Evolutionary conservation across 768 basidiomycete genomes (phyloP).

Genomic region (Hortiboletus flavorubellus): DNA sequence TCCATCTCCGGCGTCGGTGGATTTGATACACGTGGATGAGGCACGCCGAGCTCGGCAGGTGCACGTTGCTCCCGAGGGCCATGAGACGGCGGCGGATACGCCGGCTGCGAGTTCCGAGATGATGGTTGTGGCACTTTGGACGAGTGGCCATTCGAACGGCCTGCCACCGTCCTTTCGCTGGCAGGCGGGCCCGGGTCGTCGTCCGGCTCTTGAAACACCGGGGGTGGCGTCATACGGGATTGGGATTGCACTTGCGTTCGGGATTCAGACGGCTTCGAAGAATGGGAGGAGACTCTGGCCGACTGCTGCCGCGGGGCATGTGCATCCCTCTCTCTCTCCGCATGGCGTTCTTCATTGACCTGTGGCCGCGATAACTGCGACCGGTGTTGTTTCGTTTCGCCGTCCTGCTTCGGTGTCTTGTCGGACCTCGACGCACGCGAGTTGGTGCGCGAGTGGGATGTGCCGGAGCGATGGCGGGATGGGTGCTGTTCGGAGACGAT

Average conservation of each 20-base stretch:
- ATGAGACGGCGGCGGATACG: not conserved
- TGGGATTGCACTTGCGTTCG: slow-evolving; percentile 13
- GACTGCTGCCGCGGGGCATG: slow-evolving; percentile 37
- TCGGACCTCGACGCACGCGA: slow-evolving; percentile 56
- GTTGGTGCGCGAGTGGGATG: slow-evolving; percentile 51
- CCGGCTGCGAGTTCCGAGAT: slow-evolving; percentile 14
- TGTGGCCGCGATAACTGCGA: slow-evolving; percentile 44
- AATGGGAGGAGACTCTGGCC: slow-evolving; percentile 37
- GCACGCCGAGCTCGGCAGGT: slow-evolving; percentile 10
- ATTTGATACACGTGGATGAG: slow-evolving; percentile 8
- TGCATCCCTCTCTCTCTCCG: slow-evolving; percentile 38
- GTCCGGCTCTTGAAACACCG: slow-evolving; percentile 32
- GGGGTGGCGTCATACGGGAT: slow-evolving; percentile 27
- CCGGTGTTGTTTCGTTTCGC: slow-evolving; percentile 44
- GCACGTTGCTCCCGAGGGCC: not conserved
- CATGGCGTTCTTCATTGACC: slow-evolving; percentile 36
- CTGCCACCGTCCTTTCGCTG: slow-evolving; percentile 2
- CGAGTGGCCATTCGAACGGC: slow-evolving; percentile 11
- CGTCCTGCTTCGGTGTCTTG: slow-evolving; percentile 37
- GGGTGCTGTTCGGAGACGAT: slow-evolving; percentile 58
- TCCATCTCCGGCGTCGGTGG: slow-evolving; percentile 17
- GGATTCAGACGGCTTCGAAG: slow-evolving; percentile 32
- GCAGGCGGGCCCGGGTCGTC: slow-evolving; percentile 21
- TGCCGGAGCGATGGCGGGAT: slow-evolving; percentile 42
- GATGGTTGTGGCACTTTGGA: slow-evolving; percentile 13